Base-by-base conservation (phyloP, 2,329 filamentous ascomycete species). In the Colletotrichum sp. region DNA sequence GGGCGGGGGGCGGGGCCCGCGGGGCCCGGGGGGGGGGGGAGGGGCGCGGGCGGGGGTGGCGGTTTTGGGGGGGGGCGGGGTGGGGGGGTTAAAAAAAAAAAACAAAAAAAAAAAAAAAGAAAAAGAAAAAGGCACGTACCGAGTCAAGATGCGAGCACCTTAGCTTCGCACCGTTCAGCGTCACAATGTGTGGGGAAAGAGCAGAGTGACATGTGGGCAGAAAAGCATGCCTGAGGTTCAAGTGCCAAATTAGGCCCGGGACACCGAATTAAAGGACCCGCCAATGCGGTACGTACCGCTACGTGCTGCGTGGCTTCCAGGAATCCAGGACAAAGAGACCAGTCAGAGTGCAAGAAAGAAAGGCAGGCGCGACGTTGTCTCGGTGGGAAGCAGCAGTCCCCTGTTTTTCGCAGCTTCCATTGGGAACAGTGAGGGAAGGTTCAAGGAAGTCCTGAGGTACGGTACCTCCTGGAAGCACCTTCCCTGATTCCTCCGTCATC, bases 171-270 rank as follows among this genome's bases (percentile, higher is more conserved):
- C 62, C 36, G 55, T 32, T 18, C 52, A 57, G 60, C 68, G 69
- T 67, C 55, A 24, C 62, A 39, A 55, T 39, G 7, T 73, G 73
- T 73, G 73, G 70, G 63, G 63, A 69, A 69, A 15, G 13, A 21
- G 44, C 26, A 64, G 21, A 57, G 64, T 49, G 63, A 72, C 72
- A 72, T 67, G 52, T 72, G 72, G 72, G 72, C 72, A 72, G 69
- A 63, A 68, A 44, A 24, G 4, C 9, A 16, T 69, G 49, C 64
- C 57, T 69, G 26, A 60, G 57, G 73, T 55, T 52, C 8, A 10
- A 2, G 15, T 24, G 18, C 26, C 16, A 59, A 65, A 49, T 72
- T 44, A 36, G 68, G 65, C 26, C 44, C 59, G 63, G 66, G 39
- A 63, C 52, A 64, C 39, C 32, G 67, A 74, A 65, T 71, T 71